Evolutionary conservation across 2,329 filamentous ascomycete genomes (phyloP), one percentile per base, ranked within the genome.

Genomic region (Cyphellophora europaea): DNA sequence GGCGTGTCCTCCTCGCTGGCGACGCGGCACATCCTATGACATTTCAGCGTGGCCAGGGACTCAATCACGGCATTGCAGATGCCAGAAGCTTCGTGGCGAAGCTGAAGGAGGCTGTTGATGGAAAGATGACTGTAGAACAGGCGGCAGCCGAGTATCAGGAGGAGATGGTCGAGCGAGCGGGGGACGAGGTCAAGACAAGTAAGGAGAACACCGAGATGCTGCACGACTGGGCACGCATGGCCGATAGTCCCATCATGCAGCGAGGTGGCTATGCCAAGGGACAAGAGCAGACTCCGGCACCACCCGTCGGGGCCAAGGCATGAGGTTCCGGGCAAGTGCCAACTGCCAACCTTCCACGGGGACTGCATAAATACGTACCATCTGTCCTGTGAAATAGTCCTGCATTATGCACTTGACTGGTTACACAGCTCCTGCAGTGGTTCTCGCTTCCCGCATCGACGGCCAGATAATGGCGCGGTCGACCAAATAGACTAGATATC

Each of bases 171-270:
- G 44, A 52, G n/a, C 54, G 65, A 25, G 59, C 57, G 10, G 58
- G 57, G 6, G 57, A 58, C 19, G 66, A 71, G 45, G 64, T 69
- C 35, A 48, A 54, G 13, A 45, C 61, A 5, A 65, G 61, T 17
- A 54, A 61, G 15, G 50, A 55, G 37, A 68, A 68, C 43, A 62
- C 59, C 10, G 48, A 53, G 37, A 66, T 69, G 58, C 43, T 70
- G 21, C 65, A 70, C 48, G 57, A 69, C 32, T 56, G 53, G 54
- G 32, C 50, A 16, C 47, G 46, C 33, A 46, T 55, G 14, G 19
- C 17, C 10, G 14, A 32, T 14, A 32, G 15, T 5, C 30, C 30
- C 2, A 18, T 32, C n/a, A n/a, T n/a, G n/a, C n/a, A n/a, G n/a
- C n/a, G n/a, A n/a, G n/a, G n/a, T n/a, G n/a, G n/a, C n/a, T 15